Evolutionary conservation across 2,329 filamentous ascomycete species (phyloP).

Genomic region (Claviceps sp.): DNA sequence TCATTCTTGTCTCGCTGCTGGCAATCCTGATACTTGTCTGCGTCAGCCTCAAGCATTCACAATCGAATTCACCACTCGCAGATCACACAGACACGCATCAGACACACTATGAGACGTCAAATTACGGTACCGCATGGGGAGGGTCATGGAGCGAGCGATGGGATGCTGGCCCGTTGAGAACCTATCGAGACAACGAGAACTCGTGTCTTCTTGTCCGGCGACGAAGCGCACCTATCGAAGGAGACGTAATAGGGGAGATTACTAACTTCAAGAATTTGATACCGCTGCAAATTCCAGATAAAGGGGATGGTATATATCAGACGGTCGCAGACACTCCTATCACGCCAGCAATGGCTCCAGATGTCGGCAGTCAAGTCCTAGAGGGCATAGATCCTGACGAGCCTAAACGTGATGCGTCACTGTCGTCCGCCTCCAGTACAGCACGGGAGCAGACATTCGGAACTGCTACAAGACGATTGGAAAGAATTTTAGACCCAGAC

Average conservation of each 20-base stretch:
- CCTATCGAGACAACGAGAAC: constrained; percentile 10
- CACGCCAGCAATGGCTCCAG: background rate
- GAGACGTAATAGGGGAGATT: constrained; percentile 14
- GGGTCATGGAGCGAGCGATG: constrained; percentile 7
- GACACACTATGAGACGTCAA: too few relatives aligned
- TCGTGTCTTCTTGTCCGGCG: constrained; percentile 15
- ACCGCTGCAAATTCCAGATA: background rate
- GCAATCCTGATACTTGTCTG: constrained; percentile 19
- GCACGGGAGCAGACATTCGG: constrained; percentile 11
- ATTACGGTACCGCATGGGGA: constrained; percentile 9
- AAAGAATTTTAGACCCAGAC: constrained; percentile 1
- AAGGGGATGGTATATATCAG: background rate
- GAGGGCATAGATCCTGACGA: background rate
- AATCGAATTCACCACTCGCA: background rate
- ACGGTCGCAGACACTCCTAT: background rate
- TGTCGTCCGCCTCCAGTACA: constrained; percentile 11
- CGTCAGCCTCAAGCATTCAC: constrained; percentile 11
- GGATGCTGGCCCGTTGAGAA: constrained; percentile 3
- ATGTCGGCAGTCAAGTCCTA: background rate
- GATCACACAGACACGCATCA: background rate
- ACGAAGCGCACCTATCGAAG: constrained; percentile 14
- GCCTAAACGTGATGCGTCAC: constrained; percentile 4
- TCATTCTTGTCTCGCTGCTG: constrained; percentile 20
- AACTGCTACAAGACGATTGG: constrained; percentile 8
- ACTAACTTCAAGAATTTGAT: constrained; percentile 8